Evolutionary conservation across 2,329 filamentous ascomycete species (phyloP).

Genomic region (Penicillium sp.): DNA sequence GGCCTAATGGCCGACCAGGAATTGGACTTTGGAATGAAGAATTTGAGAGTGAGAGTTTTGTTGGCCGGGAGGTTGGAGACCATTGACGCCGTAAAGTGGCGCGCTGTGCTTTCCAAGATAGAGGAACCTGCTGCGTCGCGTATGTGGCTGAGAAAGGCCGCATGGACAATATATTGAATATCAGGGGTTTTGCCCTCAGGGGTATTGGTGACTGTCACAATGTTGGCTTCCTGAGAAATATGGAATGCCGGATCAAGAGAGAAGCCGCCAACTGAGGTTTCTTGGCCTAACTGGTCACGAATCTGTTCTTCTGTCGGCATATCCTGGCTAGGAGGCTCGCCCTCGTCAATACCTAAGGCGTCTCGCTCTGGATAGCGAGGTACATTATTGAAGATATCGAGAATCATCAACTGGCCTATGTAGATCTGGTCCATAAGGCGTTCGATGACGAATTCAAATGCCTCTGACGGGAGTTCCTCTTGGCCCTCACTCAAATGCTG

Average conservation of each 20-base stretch:
- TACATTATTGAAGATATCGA: conserved; percentile 5
- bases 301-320: conserved; percentile 13
- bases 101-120: conserved; percentile 17
- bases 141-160: conserved; percentile 17
- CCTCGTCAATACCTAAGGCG: conserved; percentile 20
- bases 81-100: not conserved
- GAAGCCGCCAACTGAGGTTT: conserved; percentile 11
- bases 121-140: not conserved
- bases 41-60: conserved; percentile 15
- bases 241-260: conserved; percentile 8
- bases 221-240: conserved; percentile 6
- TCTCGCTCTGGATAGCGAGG: not conserved
- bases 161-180: conserved; percentile 21
- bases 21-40: conserved; percentile 19
- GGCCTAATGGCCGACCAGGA: conserved; percentile 17
- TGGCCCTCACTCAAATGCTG: not conserved
- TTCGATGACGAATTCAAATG: conserved; percentile 11
- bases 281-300: conserved; percentile 15
- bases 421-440: conserved; percentile 5
- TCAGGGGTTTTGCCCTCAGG: conserved; percentile 8
- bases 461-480: not conserved
- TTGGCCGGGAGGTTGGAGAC: conserved; percentile 1
- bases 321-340: conserved; percentile 1
- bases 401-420: conserved; percentile 9
- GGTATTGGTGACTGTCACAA: conserved; percentile 18